Evolutionary conservation across 768 basidiomycete genomes (phyloP).

Genomic region (Kockovaella imperatae): DNA sequence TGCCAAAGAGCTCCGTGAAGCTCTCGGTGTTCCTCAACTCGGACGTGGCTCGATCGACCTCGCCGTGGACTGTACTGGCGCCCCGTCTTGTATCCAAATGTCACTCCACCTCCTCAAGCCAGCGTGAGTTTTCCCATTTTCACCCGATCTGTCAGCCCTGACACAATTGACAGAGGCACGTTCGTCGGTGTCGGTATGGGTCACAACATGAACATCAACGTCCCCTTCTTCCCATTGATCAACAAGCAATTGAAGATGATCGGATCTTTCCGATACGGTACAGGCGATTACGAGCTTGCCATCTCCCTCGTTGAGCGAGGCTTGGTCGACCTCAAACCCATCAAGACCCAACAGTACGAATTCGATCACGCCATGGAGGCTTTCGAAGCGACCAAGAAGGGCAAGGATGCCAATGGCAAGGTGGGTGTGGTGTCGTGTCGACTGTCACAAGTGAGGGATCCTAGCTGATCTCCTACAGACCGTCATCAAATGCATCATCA

Average conservation of each 20-base stretch:
- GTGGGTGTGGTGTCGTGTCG: conserved; percentile 57
- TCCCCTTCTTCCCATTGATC: conserved; percentile 63
- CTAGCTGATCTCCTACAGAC: conserved; percentile 6
- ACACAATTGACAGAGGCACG: conserved; percentile 24
- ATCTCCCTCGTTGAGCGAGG: conserved; percentile 74
- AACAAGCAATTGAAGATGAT: conserved; percentile 71
- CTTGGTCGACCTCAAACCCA: conserved; percentile 74
- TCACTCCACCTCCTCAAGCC: conserved; percentile 63
- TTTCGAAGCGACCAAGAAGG: conserved; percentile 68
- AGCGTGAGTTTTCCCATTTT: conserved; percentile 5
- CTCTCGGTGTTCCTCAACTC: conserved; percentile 60
- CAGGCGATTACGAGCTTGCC: conserved; percentile 53
- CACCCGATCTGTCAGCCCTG: not conserved
- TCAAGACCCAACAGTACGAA: conserved; percentile 75
- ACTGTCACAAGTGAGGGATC: conserved; percentile 59
- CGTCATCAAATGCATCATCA: conserved; percentile 25
- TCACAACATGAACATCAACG: conserved; percentile 54
- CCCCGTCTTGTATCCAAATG: conserved; percentile 82
- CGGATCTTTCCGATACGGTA: conserved; percentile 66
- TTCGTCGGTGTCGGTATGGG: conserved; percentile 26
- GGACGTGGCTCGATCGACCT: conserved; percentile 68
- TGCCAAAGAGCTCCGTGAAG: conserved; percentile 57
- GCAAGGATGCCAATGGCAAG: conserved; percentile 76
- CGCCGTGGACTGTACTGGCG: conserved; percentile 83
- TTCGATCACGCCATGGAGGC: conserved; percentile 71